These are phyloP conservation scores for Iberis amara DNA, from an alignment of 441 rosid species.

Conservation along the genomic window DNA sequence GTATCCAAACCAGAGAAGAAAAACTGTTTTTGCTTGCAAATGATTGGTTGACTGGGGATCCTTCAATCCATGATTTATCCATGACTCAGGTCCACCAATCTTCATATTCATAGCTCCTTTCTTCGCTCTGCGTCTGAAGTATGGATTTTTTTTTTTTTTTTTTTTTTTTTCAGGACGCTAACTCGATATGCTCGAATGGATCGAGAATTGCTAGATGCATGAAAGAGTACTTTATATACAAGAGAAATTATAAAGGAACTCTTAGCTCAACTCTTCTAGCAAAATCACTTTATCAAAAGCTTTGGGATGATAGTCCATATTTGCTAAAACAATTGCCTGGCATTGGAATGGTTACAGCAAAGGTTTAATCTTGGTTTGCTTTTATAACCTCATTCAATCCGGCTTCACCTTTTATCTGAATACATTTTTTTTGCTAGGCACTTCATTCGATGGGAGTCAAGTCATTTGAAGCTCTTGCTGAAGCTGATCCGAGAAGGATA, in stretches of 20 bases:
- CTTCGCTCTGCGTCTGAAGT: conserved; percentile 24
- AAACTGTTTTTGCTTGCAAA: conserved; percentile 84
- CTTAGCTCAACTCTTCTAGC: conserved; percentile 66
- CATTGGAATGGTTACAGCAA: conserved; percentile 98
- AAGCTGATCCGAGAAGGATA: conserved; percentile 93
- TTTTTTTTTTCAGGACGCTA: conserved; percentile 59
- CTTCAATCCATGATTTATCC: conserved; percentile 79
- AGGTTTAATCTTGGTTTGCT: conserved; percentile 43
- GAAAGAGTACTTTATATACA: conserved; percentile 84
- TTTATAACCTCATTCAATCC: conserved; percentile 1
- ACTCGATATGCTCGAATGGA: conserved; percentile 76
- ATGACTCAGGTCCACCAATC: conserved; percentile 65
- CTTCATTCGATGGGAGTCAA: conserved; percentile 81
- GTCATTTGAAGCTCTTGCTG: conserved; percentile 78
- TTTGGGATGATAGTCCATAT: conserved; percentile 95
- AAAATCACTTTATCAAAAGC: conserved; percentile 86
- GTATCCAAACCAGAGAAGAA: conserved; percentile 91
- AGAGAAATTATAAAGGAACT: conserved; percentile 76
- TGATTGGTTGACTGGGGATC: conserved; percentile 95
- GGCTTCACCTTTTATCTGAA: conserved; percentile 14
- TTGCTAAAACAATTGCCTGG: conserved; percentile 92
- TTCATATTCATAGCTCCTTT: conserved; percentile 3
- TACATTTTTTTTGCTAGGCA: conserved; percentile 47
- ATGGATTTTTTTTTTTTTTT: conserved; percentile 28
- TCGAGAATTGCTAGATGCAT: conserved; percentile 87